Conservation (phyloP, 176 grass and related monocot species). For the Rhipidocladum racemiflorum region DNA sequence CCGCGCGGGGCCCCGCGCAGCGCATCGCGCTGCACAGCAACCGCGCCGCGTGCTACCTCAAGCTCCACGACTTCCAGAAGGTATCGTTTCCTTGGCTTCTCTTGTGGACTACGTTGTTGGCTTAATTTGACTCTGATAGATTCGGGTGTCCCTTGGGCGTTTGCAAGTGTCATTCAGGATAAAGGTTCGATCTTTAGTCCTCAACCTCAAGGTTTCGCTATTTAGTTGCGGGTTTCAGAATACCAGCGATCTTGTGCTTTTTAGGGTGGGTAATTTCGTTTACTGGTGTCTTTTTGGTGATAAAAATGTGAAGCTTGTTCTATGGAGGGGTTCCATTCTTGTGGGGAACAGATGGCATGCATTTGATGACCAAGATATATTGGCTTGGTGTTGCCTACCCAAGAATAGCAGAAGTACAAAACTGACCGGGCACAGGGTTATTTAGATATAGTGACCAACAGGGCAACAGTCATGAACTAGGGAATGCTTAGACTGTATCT, state of each 20-base stretch:
- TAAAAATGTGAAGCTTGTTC: not conserved
- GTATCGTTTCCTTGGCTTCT: not conserved
- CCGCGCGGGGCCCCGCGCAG: slow-evolving; percentile 65
- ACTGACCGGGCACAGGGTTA: not conserved
- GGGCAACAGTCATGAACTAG: not conserved
- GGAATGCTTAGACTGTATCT: not conserved
- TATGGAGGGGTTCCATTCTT: not conserved
- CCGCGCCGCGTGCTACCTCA: slow-evolving; percentile 91
- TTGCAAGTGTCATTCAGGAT: not conserved
- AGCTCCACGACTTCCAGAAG: slow-evolving; percentile 88
- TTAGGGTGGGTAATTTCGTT: not conserved
- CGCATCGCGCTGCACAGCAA: slow-evolving; percentile 97
- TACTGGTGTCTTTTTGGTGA: not conserved
- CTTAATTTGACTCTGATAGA: not conserved
- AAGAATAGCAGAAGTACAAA: slow-evolving; percentile 3
- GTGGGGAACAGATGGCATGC: not conserved
- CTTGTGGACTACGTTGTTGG: not conserved
- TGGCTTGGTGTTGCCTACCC: not conserved
- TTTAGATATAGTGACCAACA: not conserved
- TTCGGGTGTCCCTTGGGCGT: not conserved
- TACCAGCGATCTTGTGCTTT: not conserved
- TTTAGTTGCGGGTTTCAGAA: not conserved
- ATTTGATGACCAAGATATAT: not conserved
- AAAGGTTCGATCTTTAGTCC: not conserved
- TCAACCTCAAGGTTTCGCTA: not conserved